Evolutionary conservation across 1,139 yeast species (phyloP).

Genomic region (Arxiozyma slooffiae): DNA sequence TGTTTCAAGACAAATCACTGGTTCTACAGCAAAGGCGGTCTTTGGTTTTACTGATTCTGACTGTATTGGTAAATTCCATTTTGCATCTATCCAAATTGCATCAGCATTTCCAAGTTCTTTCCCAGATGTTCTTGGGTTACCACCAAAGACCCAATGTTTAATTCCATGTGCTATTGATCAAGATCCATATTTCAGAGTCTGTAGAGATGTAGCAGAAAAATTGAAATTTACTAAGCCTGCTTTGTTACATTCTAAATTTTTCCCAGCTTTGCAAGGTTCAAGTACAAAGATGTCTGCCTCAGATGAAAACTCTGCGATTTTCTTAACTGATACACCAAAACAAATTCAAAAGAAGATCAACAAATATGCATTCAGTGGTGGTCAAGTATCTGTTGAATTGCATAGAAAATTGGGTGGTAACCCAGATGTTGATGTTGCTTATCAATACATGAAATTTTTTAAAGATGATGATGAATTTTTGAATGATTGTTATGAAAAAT

Average conservation of each 20-base stretch:
- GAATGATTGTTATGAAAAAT: slow-evolving; percentile 50
- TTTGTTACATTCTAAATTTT: slow-evolving; percentile 85
- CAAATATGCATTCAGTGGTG: slow-evolving; percentile 95
- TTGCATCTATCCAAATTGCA: slow-evolving; percentile 92
- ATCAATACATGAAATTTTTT: slow-evolving; percentile 84
- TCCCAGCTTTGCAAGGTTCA: slow-evolving; percentile 98
- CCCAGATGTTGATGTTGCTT: slow-evolving; percentile 93
- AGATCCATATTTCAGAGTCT: slow-evolving; percentile 96
- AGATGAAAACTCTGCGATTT: slow-evolving; percentile 72
- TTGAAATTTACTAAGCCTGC: slow-evolving; percentile 86
- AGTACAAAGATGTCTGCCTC: slow-evolving; percentile 96
- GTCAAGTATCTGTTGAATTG: slow-evolving; percentile 76
- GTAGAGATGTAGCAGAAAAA: slow-evolving; percentile 95
- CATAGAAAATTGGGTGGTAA: slow-evolving; percentile 86
- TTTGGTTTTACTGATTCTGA: slow-evolving; percentile 95
- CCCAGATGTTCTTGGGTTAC: slow-evolving; percentile 83
- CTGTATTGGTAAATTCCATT: slow-evolving; percentile 88
- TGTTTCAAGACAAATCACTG: slow-evolving; percentile 90
- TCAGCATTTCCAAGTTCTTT: slow-evolving; percentile 93
- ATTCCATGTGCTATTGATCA: slow-evolving; percentile 99
- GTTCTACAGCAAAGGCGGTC: slow-evolving; percentile 93
- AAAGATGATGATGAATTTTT: slow-evolving; percentile 78
- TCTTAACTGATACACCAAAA: slow-evolving; percentile 89
- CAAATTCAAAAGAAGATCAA: slow-evolving; percentile 91
- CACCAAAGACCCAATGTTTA: slow-evolving; percentile 82